Conservation (phyloP, 164 flowering plant species). For the Houttuynia cordata region DNA sequence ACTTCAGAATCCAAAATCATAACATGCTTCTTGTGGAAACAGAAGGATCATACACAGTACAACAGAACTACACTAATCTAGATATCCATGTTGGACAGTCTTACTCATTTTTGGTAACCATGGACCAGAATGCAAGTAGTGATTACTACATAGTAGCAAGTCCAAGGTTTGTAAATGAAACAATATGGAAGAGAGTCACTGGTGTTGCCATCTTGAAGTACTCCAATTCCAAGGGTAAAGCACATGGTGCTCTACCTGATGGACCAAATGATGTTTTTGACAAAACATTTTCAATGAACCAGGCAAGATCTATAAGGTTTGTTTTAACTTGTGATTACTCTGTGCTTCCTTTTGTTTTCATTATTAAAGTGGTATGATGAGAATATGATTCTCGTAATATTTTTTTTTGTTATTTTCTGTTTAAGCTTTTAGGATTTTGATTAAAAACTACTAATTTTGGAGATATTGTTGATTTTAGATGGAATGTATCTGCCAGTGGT, state of each 20-base stretch:
- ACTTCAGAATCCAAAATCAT: constrained; percentile 67
- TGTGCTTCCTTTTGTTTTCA: constrained; percentile 2
- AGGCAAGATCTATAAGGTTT: constrained; percentile 63
- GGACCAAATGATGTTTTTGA: constrained; percentile 47
- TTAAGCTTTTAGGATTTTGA: not conserved
- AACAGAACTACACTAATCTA: constrained; percentile 37
- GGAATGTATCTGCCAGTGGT: constrained; percentile 60
- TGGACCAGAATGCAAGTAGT: constrained; percentile 65
- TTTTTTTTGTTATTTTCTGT: not conserved
- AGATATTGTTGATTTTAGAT: no score
- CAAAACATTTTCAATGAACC: constrained; percentile 40
- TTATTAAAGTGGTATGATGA: no score
- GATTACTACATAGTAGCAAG: constrained; percentile 79
- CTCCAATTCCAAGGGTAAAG: constrained; percentile 55
- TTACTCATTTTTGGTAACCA: constrained; percentile 56
- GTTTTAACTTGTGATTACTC: constrained; percentile 12
- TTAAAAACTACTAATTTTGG: no score
- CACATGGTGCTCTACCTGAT: constrained; percentile 60
- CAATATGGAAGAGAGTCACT: constrained; percentile 53
- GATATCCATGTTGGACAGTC: constrained; percentile 83
- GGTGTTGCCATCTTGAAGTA: constrained; percentile 75
- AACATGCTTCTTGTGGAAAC: constrained; percentile 52
- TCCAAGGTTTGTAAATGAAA: constrained; percentile 60
- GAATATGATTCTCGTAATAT: no score
- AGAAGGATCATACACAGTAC: constrained; percentile 55